phyloP scores from a whole-genome alignment of 306 rosid genomes.

The Citrullus amarus region DNA sequence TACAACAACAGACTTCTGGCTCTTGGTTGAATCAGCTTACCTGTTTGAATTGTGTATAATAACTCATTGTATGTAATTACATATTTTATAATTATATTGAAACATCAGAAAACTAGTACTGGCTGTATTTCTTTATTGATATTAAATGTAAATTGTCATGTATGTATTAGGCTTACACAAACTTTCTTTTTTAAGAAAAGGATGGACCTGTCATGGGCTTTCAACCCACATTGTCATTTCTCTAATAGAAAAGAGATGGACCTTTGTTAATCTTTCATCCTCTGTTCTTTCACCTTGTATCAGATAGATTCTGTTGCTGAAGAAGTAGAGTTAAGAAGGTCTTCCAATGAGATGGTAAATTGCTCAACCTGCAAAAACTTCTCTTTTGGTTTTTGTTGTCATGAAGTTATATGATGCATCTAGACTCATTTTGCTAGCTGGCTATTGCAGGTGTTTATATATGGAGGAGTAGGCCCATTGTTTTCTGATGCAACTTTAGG shows the following conservation, averaged over 20 bases:
- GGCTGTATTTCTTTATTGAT: background rate
- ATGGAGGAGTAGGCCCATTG: conserved; percentile 93
- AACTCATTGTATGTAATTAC: background rate
- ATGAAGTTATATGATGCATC: background rate
- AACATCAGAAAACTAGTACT: background rate
- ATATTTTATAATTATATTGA: background rate
- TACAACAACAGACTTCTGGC: background rate
- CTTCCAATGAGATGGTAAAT: conserved; percentile 65
- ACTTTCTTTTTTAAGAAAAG: background rate
- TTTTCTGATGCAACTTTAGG: conserved; percentile 82
- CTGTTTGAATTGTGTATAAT: background rate
- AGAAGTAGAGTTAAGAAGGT: conserved; percentile 64
- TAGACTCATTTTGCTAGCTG: conserved; percentile 5
- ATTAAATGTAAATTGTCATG: background rate
- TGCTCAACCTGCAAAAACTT: background rate
- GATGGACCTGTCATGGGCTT: background rate
- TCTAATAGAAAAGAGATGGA: conserved; percentile 7
- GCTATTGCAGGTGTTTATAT: conserved; percentile 57
- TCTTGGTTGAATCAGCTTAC: background rate
- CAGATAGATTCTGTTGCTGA: conserved; percentile 94
- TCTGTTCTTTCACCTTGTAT: conserved; percentile 10
- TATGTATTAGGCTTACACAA: background rate
- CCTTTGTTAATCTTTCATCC: conserved; percentile 7
- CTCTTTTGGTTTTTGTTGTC: background rate
- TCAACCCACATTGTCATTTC: background rate